Base-by-base conservation (phyloP, 768 basidiomycete species). In the Crassisporium funariophilum region DNA sequence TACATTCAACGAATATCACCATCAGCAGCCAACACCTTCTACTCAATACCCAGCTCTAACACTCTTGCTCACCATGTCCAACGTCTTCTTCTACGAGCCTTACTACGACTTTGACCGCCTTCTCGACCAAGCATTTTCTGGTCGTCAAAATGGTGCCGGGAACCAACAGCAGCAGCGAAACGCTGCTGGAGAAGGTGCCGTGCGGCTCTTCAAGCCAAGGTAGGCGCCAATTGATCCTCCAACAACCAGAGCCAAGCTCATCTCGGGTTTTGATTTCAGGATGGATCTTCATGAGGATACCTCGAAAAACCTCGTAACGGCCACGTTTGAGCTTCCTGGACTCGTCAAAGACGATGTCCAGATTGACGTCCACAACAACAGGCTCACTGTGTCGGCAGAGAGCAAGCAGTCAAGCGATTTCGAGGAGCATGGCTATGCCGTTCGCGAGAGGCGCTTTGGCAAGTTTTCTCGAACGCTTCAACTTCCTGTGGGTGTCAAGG, bases 281-380 rank as follows among this genome's bases (percentile, higher is more conserved):
- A 76, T 83, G 74, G 78, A 83, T 54, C 60, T 83, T 4, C 75
- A 78, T 54, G 81, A 83, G 52, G 63, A 80, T 52, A 19, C 55
- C 0, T 66, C 72, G 16, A 62, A 54, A 36, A 80, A 81, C 56
- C 61, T 66, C 2, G 75, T 83, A 22, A 79, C 76, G 3, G 81
- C 80, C 19, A 63, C 71, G 2, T 80, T 84, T 56, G 82, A 84
- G 55, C 64, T 84, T 5, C 81, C 83, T 4, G 80, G 80, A 16
- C 17, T 83, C 35, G 71, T 70, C 55, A 74, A 76, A 33, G 74
- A 79, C 35, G 67, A 82, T 50, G 68, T 84, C 27, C 59, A 64
- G 38, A 75, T 84, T 47, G 80, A 82, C 52, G 57, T 82, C 17
- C 72, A 74, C 52, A 70, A 79, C 47, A 72, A 75, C 49, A 67